Percentiles rank a stretch among this genome's conserved stretches.
Evolutionary conservation across 495 filamentous ascomycete genomes (phyloP).

Genomic region (Daldinia loculata): DNA sequence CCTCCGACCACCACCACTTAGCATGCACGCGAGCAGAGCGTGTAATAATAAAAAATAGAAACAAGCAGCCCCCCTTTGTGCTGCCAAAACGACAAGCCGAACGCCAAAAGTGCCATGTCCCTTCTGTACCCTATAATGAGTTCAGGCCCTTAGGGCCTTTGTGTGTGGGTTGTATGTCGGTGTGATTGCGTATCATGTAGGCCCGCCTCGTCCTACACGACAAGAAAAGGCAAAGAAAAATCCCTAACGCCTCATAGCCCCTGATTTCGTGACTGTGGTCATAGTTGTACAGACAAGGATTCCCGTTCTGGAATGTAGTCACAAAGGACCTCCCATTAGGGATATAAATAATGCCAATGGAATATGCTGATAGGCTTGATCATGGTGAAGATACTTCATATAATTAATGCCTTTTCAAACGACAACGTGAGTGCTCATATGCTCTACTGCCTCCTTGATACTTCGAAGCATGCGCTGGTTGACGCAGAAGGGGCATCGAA

Average conservation of each 20-base stretch:
- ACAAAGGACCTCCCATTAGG: background rate
- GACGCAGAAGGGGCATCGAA: conserved; percentile 64
- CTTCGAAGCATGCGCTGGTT: conserved; percentile 65
- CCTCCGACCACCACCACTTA: background rate
- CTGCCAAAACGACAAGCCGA: background rate
- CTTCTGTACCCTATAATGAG: background rate
- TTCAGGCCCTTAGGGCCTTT: background rate
- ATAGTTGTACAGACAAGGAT: conserved; percentile 4
- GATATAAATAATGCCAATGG: background rate
- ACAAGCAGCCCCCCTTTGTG: background rate
- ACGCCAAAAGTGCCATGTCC: background rate
- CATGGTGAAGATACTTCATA: background rate
- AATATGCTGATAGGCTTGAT: background rate
- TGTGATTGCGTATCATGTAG: background rate
- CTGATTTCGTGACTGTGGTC: conserved; percentile 8
- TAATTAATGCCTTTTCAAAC: conserved; percentile 49
- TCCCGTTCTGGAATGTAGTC: background rate
- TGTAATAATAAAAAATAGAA: background rate
- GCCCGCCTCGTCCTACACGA: background rate
- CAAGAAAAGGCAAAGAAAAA: conserved; percentile 5
- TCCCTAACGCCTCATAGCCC: conserved; percentile 9
- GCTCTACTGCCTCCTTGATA: conserved; percentile 67
- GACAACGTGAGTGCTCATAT: conserved; percentile 66
- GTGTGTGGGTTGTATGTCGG: background rate
- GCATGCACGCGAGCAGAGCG: background rate